Base-by-base conservation (phyloP, 352 stramenopile genomes). In the Globisporangium nunn region DNA sequence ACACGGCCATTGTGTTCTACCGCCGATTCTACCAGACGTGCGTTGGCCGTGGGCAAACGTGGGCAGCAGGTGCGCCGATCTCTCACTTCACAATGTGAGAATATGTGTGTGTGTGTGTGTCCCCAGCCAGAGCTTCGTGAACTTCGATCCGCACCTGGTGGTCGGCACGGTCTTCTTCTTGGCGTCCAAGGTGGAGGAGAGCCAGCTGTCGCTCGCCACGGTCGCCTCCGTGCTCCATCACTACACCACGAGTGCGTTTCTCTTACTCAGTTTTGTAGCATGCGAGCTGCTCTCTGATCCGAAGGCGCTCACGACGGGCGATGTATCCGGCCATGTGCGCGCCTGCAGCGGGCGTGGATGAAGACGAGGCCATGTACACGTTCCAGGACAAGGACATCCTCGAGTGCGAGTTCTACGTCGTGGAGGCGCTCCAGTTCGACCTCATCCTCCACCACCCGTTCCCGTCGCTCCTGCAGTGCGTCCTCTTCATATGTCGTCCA, bases 321-420 rank as follows among this genome's bases (percentile, higher is more conserved):
- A 15, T 15, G 40, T 17, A 23, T 23, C 23, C 23, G 11, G n/a
- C 2, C 23, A 5, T 12, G 35, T 10, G 31, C 28, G 15, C 17
- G 39, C 45, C 12, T 44, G 8, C 56, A 95, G 85, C 71, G 49
- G 76, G 82, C 29, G 80, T 92, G 10, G 85, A 95, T 47, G 85
- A 95, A 51, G 81, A 92, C 50, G 85, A 95, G 62, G 76, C 79
- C 63, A 87, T 93, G 76, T 93, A 92, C 64, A 88, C 79, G 11
- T 95, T 92, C 61, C 83, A 89, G 65, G 83, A 95, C 63, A 92
- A 92, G 59, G 85, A 95, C 61, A 91, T 95, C 30, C 76, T 95
- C 39, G 85, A 95, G 60, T 95, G 85, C 74, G 85, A 95, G 68
- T 95, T 93, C 60, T 93, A 93, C 74, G 78, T 93, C 28, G 80